Conservation (phyloP, 2,329 filamentous ascomycete species). For the Whalleya microplaca region DNA sequence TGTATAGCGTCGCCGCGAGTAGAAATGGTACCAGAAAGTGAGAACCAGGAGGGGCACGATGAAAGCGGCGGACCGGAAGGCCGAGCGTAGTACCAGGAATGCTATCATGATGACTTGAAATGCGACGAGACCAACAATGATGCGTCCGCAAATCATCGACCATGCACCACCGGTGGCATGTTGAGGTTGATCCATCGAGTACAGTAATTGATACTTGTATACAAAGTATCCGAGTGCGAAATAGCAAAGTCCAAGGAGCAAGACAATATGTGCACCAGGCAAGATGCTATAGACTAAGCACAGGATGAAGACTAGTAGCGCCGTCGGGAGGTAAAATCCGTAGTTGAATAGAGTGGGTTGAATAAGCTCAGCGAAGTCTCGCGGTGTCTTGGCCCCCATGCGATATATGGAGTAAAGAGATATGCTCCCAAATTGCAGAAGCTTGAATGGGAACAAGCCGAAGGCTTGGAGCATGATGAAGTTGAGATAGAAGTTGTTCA, state of each 20-base stretch:
- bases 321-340: conserved; percentile 92
- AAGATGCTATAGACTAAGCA: conserved; percentile 94
- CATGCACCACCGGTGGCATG: conserved; percentile 92
- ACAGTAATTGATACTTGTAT: conserved; percentile 96
- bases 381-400: conserved; percentile 80
- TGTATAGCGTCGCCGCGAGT: conserved; percentile 79
- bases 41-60: conserved; percentile 76
- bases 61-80: conserved; percentile 72
- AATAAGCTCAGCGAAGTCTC: conserved; percentile 82
- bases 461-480: conserved; percentile 92
- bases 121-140: conserved; percentile 82
- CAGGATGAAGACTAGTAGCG: conserved; percentile 90
- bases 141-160: conserved; percentile 94
- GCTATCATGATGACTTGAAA: conserved; percentile 93
- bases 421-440: conserved; percentile 88
- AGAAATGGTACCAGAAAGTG: conserved; percentile 88
- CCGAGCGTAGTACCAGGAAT: conserved; percentile 74
- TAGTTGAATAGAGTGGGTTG: conserved; percentile 90
- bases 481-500: conserved; percentile 88
- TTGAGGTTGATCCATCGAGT: conserved; percentile 97
- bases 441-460: conserved; percentile 89
- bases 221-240: conserved; percentile 84
- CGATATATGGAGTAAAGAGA: conserved; percentile 80
- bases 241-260: conserved; percentile 82
- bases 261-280: conserved; percentile 76